These are phyloP conservation scores for Kockiozyma suomiensis DNA, from an alignment of 805 yeast genomes.

Conservation along the genomic window DNA sequence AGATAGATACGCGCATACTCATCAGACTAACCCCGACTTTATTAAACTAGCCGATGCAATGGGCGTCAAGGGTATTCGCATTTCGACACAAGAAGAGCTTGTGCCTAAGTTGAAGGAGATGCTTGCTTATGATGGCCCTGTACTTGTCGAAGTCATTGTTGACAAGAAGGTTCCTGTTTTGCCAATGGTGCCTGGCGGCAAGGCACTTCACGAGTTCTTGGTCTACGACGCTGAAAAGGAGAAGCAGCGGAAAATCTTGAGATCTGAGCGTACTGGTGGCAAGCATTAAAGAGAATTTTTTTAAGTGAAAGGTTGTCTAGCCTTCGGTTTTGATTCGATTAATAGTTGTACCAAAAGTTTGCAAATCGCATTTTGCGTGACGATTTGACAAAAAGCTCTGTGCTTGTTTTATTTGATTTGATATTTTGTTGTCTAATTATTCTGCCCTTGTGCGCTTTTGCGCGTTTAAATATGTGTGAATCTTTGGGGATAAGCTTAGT, in stretches of 20 bases:
- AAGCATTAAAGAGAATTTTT: slow-evolving; percentile 10
- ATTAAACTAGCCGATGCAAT: slow-evolving; percentile 91
- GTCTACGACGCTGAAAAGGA: slow-evolving; percentile 82
- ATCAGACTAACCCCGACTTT: slow-evolving; percentile 92
- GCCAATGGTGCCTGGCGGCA: slow-evolving; percentile 98
- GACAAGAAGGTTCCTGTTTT: slow-evolving; percentile 92
- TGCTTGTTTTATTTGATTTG: background rate
- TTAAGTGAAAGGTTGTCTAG: too few relatives aligned
- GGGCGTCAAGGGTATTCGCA: slow-evolving; percentile 84
- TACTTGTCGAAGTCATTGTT: slow-evolving; percentile 84
- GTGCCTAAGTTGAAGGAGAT: slow-evolving; percentile 62
- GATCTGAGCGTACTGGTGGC: slow-evolving; percentile 28
- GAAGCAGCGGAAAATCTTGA: slow-evolving; percentile 46
- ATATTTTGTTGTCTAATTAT: background rate
- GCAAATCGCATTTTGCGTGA: background rate
- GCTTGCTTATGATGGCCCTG: slow-evolving; percentile 79
- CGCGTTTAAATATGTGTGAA: background rate
- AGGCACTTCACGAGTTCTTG: slow-evolving; percentile 90
- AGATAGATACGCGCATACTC: slow-evolving; percentile 97
- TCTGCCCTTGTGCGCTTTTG: background rate
- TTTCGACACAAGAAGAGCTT: slow-evolving; percentile 68
- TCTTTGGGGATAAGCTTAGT: background rate
- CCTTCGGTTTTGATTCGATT: background rate
- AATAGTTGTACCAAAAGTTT: background rate
- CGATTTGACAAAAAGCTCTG: background rate